These are phyloP conservation scores for Arachis monticola DNA, from an alignment of 331 rosid species.

Conservation along the genomic window DNA sequence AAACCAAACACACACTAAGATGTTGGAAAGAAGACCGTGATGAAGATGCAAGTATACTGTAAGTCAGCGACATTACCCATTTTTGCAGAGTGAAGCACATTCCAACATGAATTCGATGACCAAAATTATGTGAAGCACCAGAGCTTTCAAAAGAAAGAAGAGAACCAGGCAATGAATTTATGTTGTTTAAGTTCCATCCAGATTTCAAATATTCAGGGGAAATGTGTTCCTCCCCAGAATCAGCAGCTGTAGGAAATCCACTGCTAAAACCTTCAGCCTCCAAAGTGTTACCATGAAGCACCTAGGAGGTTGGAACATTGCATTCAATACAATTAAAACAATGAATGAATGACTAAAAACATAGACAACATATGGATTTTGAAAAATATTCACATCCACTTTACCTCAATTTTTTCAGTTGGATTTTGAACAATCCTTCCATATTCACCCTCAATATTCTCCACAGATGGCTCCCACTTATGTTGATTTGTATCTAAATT, in stretches of 20 bases:
- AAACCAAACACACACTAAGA: not conserved
- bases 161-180: slow-evolving; percentile 61
- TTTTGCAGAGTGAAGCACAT: slow-evolving; percentile 79
- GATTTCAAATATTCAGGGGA: slow-evolving; percentile 55
- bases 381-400: slow-evolving; percentile 17
- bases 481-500: slow-evolving; percentile 35
- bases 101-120: slow-evolving; percentile 65
- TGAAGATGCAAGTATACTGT: slow-evolving; percentile 15
- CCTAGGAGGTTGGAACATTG: slow-evolving; percentile 59
- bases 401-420: slow-evolving; percentile 88
- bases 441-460: slow-evolving; percentile 81
- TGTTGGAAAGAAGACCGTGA: slow-evolving; percentile 22
- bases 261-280: slow-evolving; percentile 57
- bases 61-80: slow-evolving; percentile 65
- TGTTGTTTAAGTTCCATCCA: slow-evolving; percentile 86
- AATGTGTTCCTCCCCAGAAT: slow-evolving; percentile 36
- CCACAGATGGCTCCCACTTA: slow-evolving; percentile 69
- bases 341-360: slow-evolving; percentile 31
- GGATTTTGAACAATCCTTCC: slow-evolving; percentile 73
- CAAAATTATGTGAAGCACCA: slow-evolving; percentile 48
- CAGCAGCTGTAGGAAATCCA: slow-evolving; percentile 63
- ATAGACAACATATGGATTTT: slow-evolving; percentile 35
- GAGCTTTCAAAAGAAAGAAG: slow-evolving; percentile 82
- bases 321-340: slow-evolving; percentile 39
- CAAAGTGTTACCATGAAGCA: slow-evolving; percentile 53